Base-by-base conservation (phyloP, 345 rosid genomes). In the Leavenworthia alabamica region DNA sequence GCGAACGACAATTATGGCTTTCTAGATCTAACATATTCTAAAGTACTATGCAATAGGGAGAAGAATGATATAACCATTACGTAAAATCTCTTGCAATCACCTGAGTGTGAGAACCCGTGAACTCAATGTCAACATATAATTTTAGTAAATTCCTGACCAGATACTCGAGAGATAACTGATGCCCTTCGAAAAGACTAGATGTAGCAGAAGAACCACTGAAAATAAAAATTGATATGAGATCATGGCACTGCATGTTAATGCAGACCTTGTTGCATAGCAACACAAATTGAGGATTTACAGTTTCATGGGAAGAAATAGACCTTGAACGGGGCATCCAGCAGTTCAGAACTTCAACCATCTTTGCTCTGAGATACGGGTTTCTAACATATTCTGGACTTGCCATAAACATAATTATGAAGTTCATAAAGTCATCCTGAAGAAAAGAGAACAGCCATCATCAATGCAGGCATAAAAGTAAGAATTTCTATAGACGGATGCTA, bases 51-150 rank as follows among this genome's bases (percentile, higher is more conserved):
- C 51, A 59, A 31, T 32, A 41, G 37, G 50, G 3, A 44, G 31
- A 15, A 17, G 41, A 62, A 62, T 37, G 55, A 3, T 62, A 36
- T 24, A 55, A 39, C 51, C 23, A 39, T 45, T 22, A 46, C 46
- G 42, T 26, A 36, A 61, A 56, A 40, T 16, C 56, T 64, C 48
- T 32, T 53, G 57, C 62, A 74, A 62, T 78, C 68, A 94, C 99
- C 99, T 90, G 99, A 24, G 95, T 94, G 76, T 90, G 97, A 66
- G 97, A 86, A 58, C 99, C 97, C 4, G 96, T 94, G 84, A 94
- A 90, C 83, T 94, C 99, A 58, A 94, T 94, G 73, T 94, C 99
- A 72, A 94, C 99, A 84, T 94, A 94, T 40, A 90, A 80, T 86
- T 90, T 90, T 80, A 94, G 81, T 64, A 94, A 92, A 66, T 94